A percentile compares a stretch with the other conserved stretches of the same genome.
These are phyloP conservation scores for Aspergillus novoparasiticus DNA, from an alignment of 2,329 filamentous ascomycete genomes.

Conservation along the genomic window DNA sequence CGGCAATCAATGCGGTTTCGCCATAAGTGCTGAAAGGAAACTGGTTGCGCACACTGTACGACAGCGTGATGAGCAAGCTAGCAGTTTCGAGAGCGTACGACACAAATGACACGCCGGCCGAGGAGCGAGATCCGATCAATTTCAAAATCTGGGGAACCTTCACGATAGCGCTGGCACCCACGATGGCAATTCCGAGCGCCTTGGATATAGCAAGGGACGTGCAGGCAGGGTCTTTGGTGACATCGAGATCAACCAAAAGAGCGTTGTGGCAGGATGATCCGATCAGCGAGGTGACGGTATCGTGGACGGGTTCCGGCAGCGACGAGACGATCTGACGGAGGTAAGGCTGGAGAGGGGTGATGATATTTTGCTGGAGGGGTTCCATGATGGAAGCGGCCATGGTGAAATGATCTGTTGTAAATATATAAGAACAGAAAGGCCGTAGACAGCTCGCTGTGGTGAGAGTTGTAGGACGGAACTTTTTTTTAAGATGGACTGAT, in stretches of 20 bases:
- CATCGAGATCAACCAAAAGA: conserved; percentile 81
- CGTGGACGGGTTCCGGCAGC: conserved; percentile 73
- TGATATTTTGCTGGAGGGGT: conserved; percentile 41
- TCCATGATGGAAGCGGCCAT: conserved; percentile 37
- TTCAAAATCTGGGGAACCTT: conserved; percentile 98
- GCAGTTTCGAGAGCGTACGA: conserved; percentile 90
- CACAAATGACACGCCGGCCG: conserved; percentile 82
- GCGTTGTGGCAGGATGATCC: conserved; percentile 82
- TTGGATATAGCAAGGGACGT: conserved; percentile 90
- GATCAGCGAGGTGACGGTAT: conserved; percentile 77
- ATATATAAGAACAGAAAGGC: conserved; percentile 1
- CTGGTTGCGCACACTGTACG: conserved; percentile 86
- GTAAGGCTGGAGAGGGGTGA: conserved; percentile 48
- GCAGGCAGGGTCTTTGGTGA: conserved; percentile 72
- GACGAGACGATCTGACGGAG: conserved; percentile 71
- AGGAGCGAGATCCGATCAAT: conserved; percentile 76
- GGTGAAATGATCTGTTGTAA: neutral
- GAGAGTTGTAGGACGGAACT: neutral
- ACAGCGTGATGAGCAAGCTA: conserved; percentile 83
- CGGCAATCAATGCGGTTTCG: conserved; percentile 88
- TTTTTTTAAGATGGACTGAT: neutral
- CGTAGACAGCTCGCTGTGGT: neutral
- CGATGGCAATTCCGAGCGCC: conserved; percentile 88
- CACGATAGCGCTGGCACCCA: conserved; percentile 84
- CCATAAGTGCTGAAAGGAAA: conserved; percentile 98